Base-by-base conservation (phyloP, 495 filamentous ascomycete genomes). In the Penicillium argentinense region DNA sequence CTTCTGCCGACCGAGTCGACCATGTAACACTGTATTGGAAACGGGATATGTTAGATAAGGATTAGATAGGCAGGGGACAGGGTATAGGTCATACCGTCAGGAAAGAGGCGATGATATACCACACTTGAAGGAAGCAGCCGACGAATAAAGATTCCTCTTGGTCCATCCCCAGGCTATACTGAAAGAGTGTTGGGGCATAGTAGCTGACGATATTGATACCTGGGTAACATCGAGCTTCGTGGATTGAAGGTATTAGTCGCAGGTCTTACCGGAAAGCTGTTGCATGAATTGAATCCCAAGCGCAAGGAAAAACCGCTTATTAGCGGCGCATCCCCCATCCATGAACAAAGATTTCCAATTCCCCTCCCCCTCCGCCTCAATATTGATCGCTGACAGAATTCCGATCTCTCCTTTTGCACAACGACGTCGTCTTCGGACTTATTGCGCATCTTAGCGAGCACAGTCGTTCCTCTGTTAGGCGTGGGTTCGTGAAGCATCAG, bases 201-300 rank as follows among this genome's bases (percentile, higher is more conserved):
- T 62, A 64, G 4, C 45, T 66, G 7, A 68, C 45, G 22, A 65
- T 61, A 22, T 67, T 67, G 30, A 67, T 63, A 23, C 47, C 47
- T 56, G 14, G n/a, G n/a, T n/a, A n/a, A n/a, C n/a, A 22, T 34
- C 33, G 17, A 11, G 7, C 18, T n/a, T n/a, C 9, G 28, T 12
- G 9, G 13, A n/a, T 30, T 4, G 16, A n/a, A 25, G 14, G 16
- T 8, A 9, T 9, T 14, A 5, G 13, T 25, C 21, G 9, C 5
- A 17, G 16, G 11, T 21, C 44, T 47, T 14, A 59, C 65, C 67
- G 11, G 56, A 57, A 39, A 62, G 53, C 26, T 69, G 67, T 39
- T 69, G 66, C 64, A 71, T 64, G 43, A 69, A 71, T 36, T 66
- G 59, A 9, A 62, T 62, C 7, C 61, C 67, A n/a, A 66, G 38